A percentile compares a stretch with the other conserved stretches of the same genome.
These are phyloP conservation scores for Leccinum subrobustum DNA, from an alignment of 1,284 basidiomycete genomes.

Conservation along the genomic window DNA sequence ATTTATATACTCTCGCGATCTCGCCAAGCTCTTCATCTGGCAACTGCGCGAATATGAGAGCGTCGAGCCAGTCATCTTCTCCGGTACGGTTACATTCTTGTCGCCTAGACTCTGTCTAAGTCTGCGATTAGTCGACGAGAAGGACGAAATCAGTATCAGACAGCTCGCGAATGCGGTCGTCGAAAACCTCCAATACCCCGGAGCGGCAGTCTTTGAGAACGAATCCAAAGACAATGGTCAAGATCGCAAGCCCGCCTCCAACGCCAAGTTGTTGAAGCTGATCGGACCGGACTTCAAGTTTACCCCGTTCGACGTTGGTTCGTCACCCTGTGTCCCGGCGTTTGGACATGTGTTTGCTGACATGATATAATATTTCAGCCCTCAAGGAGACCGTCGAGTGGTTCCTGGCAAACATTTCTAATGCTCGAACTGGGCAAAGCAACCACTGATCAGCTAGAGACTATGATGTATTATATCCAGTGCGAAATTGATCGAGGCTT, in stretches of 20 bases:
- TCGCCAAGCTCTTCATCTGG: slow-evolving; percentile 93
- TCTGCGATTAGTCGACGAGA: slow-evolving; percentile 66
- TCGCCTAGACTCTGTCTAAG: not conserved
- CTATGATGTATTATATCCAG: slow-evolving; percentile 7
- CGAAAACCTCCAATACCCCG: slow-evolving; percentile 64
- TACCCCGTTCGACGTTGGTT: slow-evolving; percentile 81
- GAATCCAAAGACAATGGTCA: slow-evolving; percentile 52
- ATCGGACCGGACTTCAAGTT: slow-evolving; percentile 74
- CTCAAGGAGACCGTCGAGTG: slow-evolving; percentile 71
- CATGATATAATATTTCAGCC: slow-evolving; percentile 40
- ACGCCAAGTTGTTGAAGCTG: slow-evolving; percentile 72
- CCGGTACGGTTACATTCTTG: slow-evolving; percentile 46
- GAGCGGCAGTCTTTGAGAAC: slow-evolving; percentile 56
- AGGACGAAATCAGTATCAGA: slow-evolving; percentile 88
- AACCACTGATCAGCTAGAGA: slow-evolving; percentile 7
- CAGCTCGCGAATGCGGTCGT: slow-evolving; percentile 84
- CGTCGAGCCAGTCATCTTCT: slow-evolving; percentile 87
- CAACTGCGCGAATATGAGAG: slow-evolving; percentile 84
- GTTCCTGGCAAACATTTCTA: slow-evolving; percentile 76
- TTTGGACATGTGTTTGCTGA: not conserved
- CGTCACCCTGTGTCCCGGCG: slow-evolving; percentile 30
- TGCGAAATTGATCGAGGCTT: not conserved
- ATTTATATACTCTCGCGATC: slow-evolving; percentile 92
- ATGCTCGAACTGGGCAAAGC: slow-evolving; percentile 52
- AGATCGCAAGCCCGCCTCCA: slow-evolving; percentile 92